Evolutionary conservation across 192 early-diverging fungal species (phyloP).

Genomic region (Coemansia sp.): DNA sequence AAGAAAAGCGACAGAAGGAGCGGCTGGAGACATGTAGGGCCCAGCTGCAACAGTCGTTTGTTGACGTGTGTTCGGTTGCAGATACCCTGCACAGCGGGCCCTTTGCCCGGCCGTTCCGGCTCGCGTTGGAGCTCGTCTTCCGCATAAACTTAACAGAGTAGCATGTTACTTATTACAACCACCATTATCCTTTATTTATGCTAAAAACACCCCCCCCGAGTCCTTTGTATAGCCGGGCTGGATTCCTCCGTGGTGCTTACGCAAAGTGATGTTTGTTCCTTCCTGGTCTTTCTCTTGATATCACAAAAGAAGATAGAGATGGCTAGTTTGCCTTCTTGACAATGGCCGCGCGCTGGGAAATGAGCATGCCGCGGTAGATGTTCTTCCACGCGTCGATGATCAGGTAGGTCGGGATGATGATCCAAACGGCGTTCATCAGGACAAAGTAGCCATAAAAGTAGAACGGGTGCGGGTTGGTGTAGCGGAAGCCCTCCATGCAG

Average conservation of each 20-base stretch:
- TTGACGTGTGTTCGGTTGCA: constrained; percentile 50
- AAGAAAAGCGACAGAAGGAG: neutral
- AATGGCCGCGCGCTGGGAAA: constrained; percentile 43
- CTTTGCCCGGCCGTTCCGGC: constrained; percentile 51
- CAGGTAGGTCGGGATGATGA: constrained; percentile 59
- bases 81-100: constrained; percentile 56
- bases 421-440: constrained; percentile 77
- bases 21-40: constrained; percentile 2
- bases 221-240: neutral
- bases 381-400: constrained; percentile 48
- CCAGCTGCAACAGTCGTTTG: constrained; percentile 29
- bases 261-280: too few relatives aligned
- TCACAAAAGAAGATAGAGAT: neutral
- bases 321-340: constrained; percentile 42
- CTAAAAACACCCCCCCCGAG: neutral
- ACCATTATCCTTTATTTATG: neutral
- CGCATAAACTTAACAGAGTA: constrained; percentile 43
- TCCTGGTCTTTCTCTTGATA: too few relatives aligned
- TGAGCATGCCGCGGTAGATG: constrained; percentile 53
- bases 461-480: constrained; percentile 65
- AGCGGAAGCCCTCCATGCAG: constrained; percentile 58
- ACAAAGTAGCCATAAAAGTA: constrained; percentile 93
- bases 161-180: neutral
- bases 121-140: constrained; percentile 55
- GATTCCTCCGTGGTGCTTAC: too few relatives aligned